A percentile compares a stretch with the other conserved stretches of the same genome.
These are phyloP conservation scores for Gnomoniopsis sp. DNA, from an alignment of 2,329 filamentous ascomycete genomes.

Conservation along the genomic window DNA sequence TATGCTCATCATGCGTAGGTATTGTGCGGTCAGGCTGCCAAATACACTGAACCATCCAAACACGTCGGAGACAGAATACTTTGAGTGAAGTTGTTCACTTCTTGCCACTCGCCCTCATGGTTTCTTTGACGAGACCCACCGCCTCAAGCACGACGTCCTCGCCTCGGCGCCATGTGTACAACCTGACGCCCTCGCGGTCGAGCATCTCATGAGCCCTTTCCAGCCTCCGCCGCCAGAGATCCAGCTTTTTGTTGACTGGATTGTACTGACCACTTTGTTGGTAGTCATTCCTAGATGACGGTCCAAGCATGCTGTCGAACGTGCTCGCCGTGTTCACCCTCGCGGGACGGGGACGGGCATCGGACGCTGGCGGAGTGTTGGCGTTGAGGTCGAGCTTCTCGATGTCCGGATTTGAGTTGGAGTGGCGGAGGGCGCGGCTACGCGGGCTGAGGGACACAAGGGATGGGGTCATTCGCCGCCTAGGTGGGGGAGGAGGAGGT, in stretches of 20 bases:
- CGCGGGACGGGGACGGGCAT: conserved; percentile 5
- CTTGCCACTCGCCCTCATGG: conserved; percentile 38
- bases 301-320: conserved; percentile 15
- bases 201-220: conserved; percentile 60
- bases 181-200: conserved; percentile 59
- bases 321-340: conserved; percentile 13
- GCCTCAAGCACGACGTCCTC: conserved; percentile 67
- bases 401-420: conserved; percentile 33
- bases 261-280: conserved; percentile 16
- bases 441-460: conserved; percentile 32
- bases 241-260: conserved; percentile 62
- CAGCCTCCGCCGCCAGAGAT: conserved; percentile 68
- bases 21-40: neutral
- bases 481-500: conserved; percentile 46
- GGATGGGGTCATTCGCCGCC: conserved; percentile 38
- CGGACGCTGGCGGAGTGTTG: conserved; percentile 23
- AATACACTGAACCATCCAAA: neutral
- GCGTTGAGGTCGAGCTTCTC: conserved; percentile 32
- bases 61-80: neutral
- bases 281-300: conserved; percentile 22
- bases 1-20: neutral
- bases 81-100: neutral
- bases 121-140: conserved; percentile 58
- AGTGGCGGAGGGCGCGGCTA: conserved; percentile 28
- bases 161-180: conserved; percentile 73